These are phyloP conservation scores for Trichoderma citrinoviride DNA, from an alignment of 2,329 filamentous ascomycete species.

Conservation along the genomic window DNA sequence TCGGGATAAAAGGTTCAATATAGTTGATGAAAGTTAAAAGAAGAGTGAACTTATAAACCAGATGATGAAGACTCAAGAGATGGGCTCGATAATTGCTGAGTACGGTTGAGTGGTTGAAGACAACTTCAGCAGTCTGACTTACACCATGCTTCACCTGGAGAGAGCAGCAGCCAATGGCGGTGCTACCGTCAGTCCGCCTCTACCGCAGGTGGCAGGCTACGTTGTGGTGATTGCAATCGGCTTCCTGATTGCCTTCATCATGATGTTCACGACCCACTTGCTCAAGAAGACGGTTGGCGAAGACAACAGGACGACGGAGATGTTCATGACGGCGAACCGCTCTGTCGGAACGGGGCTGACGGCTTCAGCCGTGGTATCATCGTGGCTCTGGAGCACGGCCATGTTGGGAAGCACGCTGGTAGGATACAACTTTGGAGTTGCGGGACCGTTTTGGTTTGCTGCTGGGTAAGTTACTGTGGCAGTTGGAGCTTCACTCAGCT, in stretches of 20 bases:
- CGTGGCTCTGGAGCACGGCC: slow-evolving; percentile 55
- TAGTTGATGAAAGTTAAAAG: background rate
- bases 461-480: slow-evolving; percentile 39
- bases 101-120: background rate
- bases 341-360: slow-evolving; percentile 50
- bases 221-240: slow-evolving; percentile 37
- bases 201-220: slow-evolving; percentile 33
- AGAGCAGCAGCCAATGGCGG: slow-evolving; percentile 7
- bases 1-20: background rate
- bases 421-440: slow-evolving; percentile 53
- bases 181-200: slow-evolving; percentile 27
- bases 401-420: slow-evolving; percentile 50
- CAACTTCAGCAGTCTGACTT: background rate
- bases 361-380: slow-evolving; percentile 53
- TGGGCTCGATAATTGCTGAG: background rate
- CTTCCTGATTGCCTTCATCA: slow-evolving; percentile 39
- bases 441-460: slow-evolving; percentile 57
- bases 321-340: slow-evolving; percentile 56
- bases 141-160: slow-evolving; percentile 1
- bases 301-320: slow-evolving; percentile 53
- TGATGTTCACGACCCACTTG: slow-evolving; percentile 46
- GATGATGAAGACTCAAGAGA: background rate
- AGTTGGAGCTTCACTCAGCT: no score
- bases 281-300: slow-evolving; percentile 50
- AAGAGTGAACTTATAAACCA: background rate